Evolutionary conservation across 148 eudicot species (phyloP), one percentile per base, ranked within the genome.

Genomic region (Dianthus caryophyllus): DNA sequence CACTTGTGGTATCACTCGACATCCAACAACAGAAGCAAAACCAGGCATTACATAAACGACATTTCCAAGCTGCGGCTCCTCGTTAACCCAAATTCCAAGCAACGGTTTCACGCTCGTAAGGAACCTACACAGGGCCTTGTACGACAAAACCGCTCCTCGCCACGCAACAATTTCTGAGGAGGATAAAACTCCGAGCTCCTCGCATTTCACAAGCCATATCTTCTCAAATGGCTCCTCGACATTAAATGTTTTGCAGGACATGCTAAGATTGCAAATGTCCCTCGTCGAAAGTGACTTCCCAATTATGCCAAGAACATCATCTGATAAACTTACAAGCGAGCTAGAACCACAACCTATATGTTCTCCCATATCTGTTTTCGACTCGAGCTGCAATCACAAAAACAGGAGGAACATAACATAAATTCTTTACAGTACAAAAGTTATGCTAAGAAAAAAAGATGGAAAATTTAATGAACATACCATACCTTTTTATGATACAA

Each of bases 31-130:
- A 0, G 96, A 89, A 70, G 81, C 77, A 77, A 87, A 89, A 53
- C 96, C 96, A 63, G 91, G 89, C 92, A 87, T 87, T 43, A 87
- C 96, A 81, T 83, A 83, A 72, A 89, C 91, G 17, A 89, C 92
- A 74, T 89, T 89, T n/a, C 96, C 96, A 1, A 86, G 84, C 73
- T 89, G 92, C 2, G 92, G 92, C 41, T 89, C 87, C 72, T 89
- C 89, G 69, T 87, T 89, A 83, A 89, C 96, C 96, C 96, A 89
- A 74, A 87, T 79, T 17, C 96, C 96, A 53, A 87, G 33, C 44
- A 89, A 75, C 18, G 96, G 86, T 61, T 77, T 75, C 65, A 89
- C 83, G 51, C 71, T 61, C 24, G 70, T 59, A 44, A 89, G 84
- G 75, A 89, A 89, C 71, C 78, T 80, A 64, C 84, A 89, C 50